Evolutionary conservation across 805 yeast species (phyloP), one percentile per base, ranked within the genome.

Genomic region (Ogataea naganishii): DNA sequence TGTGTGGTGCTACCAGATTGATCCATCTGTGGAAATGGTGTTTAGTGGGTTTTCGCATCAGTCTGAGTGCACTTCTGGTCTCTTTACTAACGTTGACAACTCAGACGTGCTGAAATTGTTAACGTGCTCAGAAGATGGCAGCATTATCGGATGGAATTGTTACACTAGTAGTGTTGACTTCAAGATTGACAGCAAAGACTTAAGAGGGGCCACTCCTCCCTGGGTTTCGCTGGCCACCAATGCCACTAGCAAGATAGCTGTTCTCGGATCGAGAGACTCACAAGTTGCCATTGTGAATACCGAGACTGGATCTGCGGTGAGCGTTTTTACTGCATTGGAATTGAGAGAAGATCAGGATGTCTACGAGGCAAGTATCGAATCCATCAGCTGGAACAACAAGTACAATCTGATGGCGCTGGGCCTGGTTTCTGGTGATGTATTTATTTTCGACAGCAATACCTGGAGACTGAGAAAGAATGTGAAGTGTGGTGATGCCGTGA

Each of bases 211-310:
- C 31, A 63, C 66, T 37, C 81, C 92, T 31, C 94, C 96, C 14
- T 92, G 97, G 96, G 89, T 89, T 27, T 70, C 89, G 4, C 47
- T 84, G 17, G 58, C 75, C 23, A 70, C 70, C 6, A 62, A 70
- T 34, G 56, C 71, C 12, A 53, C 33, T 14, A 52, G 60, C 17
- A 65, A 62, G 43, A 59, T 80, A 24, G 51, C 76, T 16, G 95
- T 95, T 4, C 69, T 75, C 20, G 97, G 96, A 19, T 77, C 89
- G 4, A 72, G 89, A 47, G 95, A 89, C 46, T 96, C 97, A 21
- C 74, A 79, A 30, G 60, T 89, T 39, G 79, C 79, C 9, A 70
- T 92, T n/a, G 55, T 89, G 32, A 86, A 86, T 50, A 62, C 73
- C 30, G 83, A 74, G 33, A 69, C 70, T 23, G 97, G 97, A 14